These are phyloP conservation scores for Lagenidium sp. DNA, from an alignment of 352 stramenopile species.

Conservation along the genomic window DNA sequence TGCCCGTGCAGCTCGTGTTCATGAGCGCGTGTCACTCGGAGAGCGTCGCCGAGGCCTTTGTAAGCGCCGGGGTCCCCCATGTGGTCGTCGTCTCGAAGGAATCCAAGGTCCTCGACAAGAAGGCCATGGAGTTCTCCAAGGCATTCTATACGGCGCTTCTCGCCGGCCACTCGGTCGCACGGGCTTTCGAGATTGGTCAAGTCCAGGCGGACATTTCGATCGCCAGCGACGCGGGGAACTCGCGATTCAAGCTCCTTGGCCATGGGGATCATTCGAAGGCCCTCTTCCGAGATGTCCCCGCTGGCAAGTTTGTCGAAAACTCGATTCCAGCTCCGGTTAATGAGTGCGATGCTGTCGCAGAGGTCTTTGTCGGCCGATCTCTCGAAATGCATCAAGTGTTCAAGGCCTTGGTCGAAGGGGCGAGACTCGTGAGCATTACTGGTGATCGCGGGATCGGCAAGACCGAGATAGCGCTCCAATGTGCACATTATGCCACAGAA, in stretches of 20 bases:
- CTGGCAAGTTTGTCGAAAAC: slow-evolving; percentile 53
- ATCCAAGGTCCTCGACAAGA: slow-evolving; percentile 81
- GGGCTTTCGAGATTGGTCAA: slow-evolving; percentile 80
- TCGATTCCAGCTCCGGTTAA: slow-evolving; percentile 45
- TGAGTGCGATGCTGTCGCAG: slow-evolving; percentile 63
- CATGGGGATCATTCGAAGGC: slow-evolving; percentile 61
- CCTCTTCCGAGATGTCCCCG: slow-evolving; percentile 53
- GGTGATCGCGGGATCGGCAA: slow-evolving; percentile 72
- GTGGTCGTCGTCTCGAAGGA: slow-evolving; percentile 86
- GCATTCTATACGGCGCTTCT: slow-evolving; percentile 87
- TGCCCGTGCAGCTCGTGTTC: slow-evolving; percentile 77
- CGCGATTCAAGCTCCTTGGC: slow-evolving; percentile 76
- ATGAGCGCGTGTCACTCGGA: slow-evolving; percentile 88
- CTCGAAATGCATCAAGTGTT: slow-evolving; percentile 74
- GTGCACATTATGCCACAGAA: slow-evolving; percentile 68
- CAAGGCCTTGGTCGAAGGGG: slow-evolving; percentile 68
- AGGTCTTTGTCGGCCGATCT: slow-evolving; percentile 70
- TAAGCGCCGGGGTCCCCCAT: slow-evolving; percentile 82
- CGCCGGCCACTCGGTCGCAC: slow-evolving; percentile 57
- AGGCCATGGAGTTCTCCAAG: slow-evolving; percentile 82
- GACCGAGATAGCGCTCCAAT: slow-evolving; percentile 70
- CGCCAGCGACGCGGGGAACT: slow-evolving; percentile 25
- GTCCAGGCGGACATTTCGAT: slow-evolving; percentile 68
- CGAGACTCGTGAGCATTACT: slow-evolving; percentile 63
- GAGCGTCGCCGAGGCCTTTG: slow-evolving; percentile 81